Conservation (phyloP, 2,329 filamentous ascomycete species). For the Emergomyces pasteurianus region DNA sequence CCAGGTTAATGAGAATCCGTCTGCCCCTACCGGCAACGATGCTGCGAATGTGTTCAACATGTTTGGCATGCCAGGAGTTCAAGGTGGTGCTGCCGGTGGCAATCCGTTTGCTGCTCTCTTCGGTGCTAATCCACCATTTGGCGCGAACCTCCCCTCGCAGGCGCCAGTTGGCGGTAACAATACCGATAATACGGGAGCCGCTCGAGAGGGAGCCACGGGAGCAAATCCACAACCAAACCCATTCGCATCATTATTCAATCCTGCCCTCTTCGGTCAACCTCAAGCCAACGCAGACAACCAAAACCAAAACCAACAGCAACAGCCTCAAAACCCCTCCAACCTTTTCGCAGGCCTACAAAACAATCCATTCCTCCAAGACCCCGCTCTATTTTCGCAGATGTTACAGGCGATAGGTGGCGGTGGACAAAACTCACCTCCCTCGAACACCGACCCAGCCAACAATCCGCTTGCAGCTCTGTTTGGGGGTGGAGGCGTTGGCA, state of each 20-base stretch:
- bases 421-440: conserved; percentile 12
- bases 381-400: conserved; percentile 45
- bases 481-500: conserved; percentile 40
- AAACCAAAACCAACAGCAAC: conserved; percentile 13
- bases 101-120: conserved; percentile 55
- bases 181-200: conserved; percentile 13
- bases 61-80: conserved; percentile 18
- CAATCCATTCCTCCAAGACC: conserved; percentile 49
- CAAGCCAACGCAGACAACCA: conserved; percentile 10
- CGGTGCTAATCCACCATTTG: conserved; percentile 23
- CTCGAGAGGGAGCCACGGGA: conserved; percentile 19
- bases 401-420: conserved; percentile 40
- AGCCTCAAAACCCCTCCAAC: conserved; percentile 27
- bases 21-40: conserved; percentile 12
- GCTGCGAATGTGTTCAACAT: conserved; percentile 25
- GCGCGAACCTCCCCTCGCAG: conserved; percentile 17
- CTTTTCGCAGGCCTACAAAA: conserved; percentile 33
- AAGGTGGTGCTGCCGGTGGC: conserved; percentile 14
- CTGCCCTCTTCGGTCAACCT: conserved; percentile 25
- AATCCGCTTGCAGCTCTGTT: conserved; percentile 38
- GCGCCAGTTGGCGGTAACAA: conserved; percentile 18
- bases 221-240: conserved; percentile 45
- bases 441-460: conserved; percentile 22
- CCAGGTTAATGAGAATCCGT: conserved; percentile 28
- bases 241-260: conserved; percentile 54